Evolutionary conservation across 192 early-diverging fungal species (phyloP).

Genomic region (Backusella luteola): DNA sequence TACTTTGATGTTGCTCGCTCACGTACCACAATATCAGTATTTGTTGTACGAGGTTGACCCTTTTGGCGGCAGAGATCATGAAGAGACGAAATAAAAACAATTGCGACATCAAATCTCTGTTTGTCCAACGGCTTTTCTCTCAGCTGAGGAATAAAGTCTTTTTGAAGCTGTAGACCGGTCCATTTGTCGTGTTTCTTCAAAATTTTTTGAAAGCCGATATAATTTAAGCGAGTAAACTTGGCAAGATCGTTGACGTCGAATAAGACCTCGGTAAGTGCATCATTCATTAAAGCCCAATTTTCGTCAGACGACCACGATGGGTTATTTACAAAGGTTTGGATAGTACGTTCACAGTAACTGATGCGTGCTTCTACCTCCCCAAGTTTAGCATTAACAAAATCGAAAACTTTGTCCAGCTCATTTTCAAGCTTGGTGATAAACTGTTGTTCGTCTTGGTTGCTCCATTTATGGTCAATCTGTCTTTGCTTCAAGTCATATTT

Average conservation of each 20-base stretch:
- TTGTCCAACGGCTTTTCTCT: slow-evolving; percentile 79
- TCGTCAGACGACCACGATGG: slow-evolving; percentile 50
- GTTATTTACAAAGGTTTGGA: slow-evolving; percentile 46
- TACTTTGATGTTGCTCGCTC: slow-evolving; percentile 72
- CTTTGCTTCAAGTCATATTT: slow-evolving; percentile 80
- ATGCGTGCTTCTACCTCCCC: slow-evolving; percentile 75
- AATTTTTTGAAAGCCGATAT: slow-evolving; percentile 86
- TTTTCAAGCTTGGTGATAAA: slow-evolving; percentile 81
- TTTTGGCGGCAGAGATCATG: slow-evolving; percentile 66
- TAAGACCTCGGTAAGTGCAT: slow-evolving; percentile 66
- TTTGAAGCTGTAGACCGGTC: slow-evolving; percentile 70
- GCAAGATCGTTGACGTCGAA: slow-evolving; percentile 79
- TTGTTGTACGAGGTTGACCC: slow-evolving; percentile 28
- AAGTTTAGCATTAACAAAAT: slow-evolving; percentile 73
- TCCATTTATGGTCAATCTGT: slow-evolving; percentile 54
- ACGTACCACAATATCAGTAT: slow-evolving; percentile 44
- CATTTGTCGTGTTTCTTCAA: slow-evolving; percentile 99
- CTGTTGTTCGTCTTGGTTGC: slow-evolving; percentile 68
- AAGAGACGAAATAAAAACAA: slow-evolving; percentile 82
- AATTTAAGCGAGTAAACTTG: slow-evolving; percentile 81
- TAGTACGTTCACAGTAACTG: slow-evolving; percentile 62
- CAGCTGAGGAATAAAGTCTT: slow-evolving; percentile 73
- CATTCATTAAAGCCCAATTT: slow-evolving; percentile 54
- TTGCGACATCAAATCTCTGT: slow-evolving; percentile 85
- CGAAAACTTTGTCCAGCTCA: slow-evolving; percentile 86